Evolutionary conservation across 169 alveolate species (phyloP).

Genomic region (Fabrea salina): DNA sequence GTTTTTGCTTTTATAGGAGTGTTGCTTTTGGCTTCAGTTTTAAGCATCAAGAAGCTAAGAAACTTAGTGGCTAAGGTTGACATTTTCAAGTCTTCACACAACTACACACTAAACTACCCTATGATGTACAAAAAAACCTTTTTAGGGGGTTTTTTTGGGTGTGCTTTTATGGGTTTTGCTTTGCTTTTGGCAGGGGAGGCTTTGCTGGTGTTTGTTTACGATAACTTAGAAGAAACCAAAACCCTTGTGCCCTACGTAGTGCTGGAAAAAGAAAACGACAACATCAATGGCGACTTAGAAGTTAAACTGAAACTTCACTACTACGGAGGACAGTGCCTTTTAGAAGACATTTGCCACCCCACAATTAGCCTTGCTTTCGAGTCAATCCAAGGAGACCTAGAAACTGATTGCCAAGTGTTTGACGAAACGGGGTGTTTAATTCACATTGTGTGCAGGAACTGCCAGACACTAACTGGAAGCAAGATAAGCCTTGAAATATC

Average conservation of each 20-base stretch:
- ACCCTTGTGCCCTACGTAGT: background rate
- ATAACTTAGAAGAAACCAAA: conserved; percentile 1
- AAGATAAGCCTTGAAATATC: no score
- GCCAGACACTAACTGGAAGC: no score
- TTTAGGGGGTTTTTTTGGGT: conserved; percentile 2
- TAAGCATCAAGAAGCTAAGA: background rate
- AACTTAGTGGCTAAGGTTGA: background rate
- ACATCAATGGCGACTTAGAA: background rate
- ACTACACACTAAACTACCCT: background rate
- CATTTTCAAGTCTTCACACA: background rate
- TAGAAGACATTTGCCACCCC: no score
- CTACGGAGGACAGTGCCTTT: background rate
- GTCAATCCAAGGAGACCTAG: no score
- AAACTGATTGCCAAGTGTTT: no score
- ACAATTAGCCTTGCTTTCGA: no score
- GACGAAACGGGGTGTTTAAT: no score
- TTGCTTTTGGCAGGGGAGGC: background rate
- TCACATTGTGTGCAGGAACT: no score
- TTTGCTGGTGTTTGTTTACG: background rate
- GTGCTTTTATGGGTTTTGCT: background rate
- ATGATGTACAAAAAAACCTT: background rate
- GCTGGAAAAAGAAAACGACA: background rate
- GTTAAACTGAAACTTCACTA: background rate
- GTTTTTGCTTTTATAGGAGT: background rate
- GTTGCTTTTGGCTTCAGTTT: background rate